A percentile compares a stretch with the other conserved stretches of the same genome.
phyloP scores from a whole-genome alignment of 768 basidiomycete genomes.

The Lactarius tabidus region DNA sequence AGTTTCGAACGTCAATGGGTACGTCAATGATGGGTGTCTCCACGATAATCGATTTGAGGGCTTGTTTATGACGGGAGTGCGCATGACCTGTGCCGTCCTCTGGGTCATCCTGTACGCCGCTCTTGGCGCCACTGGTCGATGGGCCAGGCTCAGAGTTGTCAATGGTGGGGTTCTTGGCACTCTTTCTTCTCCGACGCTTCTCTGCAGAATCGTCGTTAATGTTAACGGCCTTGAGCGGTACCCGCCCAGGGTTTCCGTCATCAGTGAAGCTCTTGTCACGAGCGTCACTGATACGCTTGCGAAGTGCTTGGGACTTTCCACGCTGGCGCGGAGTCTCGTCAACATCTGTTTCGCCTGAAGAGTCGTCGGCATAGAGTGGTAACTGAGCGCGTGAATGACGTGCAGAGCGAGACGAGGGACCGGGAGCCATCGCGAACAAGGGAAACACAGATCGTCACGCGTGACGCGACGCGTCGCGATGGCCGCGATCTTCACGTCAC shows the following conservation, averaged over 20 bases:
- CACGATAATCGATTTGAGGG: slow-evolving; percentile 53
- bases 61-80: slow-evolving; percentile 50
- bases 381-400: slow-evolving; percentile 18
- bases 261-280: slow-evolving; percentile 45
- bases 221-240: slow-evolving; percentile 40
- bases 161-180: slow-evolving; percentile 53
- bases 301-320: slow-evolving; percentile 12
- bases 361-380: slow-evolving; percentile 23
- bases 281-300: slow-evolving; percentile 60
- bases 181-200: slow-evolving; percentile 78
- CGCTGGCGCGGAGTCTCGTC: slow-evolving; percentile 28
- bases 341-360: slow-evolving; percentile 34
- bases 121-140: slow-evolving; percentile 46
- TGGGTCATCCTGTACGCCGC: slow-evolving; percentile 37
- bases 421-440: slow-evolving; percentile 10
- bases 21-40: slow-evolving; percentile 56
- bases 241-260: slow-evolving; percentile 33
- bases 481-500: too few relatives aligned
- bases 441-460: slow-evolving; percentile 20
- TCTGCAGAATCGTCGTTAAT: slow-evolving; percentile 86
- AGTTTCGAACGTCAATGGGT: slow-evolving; percentile 80
- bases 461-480: slow-evolving; percentile 25
- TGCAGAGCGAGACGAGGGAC: slow-evolving; percentile 13
- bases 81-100: slow-evolving; percentile 37
- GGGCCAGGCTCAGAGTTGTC: slow-evolving; percentile 57